A percentile compares a stretch with the other conserved stretches of the same genome.
These are phyloP conservation scores for Fusarium sp. DNA, from an alignment of 2,329 filamentous ascomycete genomes.

Conservation along the genomic window DNA sequence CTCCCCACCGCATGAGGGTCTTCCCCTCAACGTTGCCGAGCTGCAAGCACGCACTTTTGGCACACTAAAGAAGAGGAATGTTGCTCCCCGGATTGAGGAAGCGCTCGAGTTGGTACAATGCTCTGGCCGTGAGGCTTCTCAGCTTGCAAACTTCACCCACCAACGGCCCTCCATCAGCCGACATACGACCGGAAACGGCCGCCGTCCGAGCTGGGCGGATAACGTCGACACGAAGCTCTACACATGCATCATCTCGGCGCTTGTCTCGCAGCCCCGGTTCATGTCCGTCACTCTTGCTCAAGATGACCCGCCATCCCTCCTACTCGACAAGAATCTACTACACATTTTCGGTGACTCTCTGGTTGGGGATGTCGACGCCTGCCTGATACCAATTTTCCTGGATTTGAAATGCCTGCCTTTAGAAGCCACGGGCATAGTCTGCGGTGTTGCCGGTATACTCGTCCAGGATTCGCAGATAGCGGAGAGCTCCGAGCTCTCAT, in stretches of 20 bases:
- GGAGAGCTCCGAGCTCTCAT: conserved; percentile 79
- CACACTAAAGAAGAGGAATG: conserved; percentile 79
- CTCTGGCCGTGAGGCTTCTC: conserved; percentile 68
- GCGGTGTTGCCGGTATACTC: conserved; percentile 85
- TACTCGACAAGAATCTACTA: conserved; percentile 75
- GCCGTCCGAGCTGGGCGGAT: conserved; percentile 61
- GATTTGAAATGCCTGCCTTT: conserved; percentile 83
- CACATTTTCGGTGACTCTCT: conserved; percentile 75
- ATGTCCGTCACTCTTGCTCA: conserved; percentile 77
- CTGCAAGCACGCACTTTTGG: conserved; percentile 85
- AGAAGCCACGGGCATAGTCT: conserved; percentile 93
- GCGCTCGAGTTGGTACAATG: conserved; percentile 81
- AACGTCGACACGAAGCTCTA: conserved; percentile 71
- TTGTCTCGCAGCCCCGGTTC: conserved; percentile 71
- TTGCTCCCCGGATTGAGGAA: conserved; percentile 75
- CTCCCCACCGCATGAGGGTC: conserved; percentile 72
- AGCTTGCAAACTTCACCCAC: conserved; percentile 51
- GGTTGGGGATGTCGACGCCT: conserved; percentile 76
- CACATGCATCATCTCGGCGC: conserved; percentile 67
- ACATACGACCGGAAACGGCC: conserved; percentile 49
- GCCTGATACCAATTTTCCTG: conserved; percentile 85
- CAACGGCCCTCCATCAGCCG: conserved; percentile 51
- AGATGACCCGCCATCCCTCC: conserved; percentile 76
- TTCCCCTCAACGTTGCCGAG: conserved; percentile 79
- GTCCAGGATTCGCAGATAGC: conserved; percentile 72